Percentiles rank a stretch among this genome's conserved stretches.
These are phyloP conservation scores for Mallotus nudiflorus DNA, from an alignment of 345 rosid species.

Conservation along the genomic window DNA sequence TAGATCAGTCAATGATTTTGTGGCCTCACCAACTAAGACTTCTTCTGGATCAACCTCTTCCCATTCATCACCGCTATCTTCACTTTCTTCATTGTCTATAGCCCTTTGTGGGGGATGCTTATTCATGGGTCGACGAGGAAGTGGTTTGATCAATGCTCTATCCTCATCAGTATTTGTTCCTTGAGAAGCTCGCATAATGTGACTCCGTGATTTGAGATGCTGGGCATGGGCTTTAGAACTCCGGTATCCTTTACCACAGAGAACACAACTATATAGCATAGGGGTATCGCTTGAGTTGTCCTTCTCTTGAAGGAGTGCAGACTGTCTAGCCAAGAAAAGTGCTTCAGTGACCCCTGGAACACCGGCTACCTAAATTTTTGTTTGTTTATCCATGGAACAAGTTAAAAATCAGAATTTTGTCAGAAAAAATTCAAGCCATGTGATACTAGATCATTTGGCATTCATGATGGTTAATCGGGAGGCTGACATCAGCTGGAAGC, in stretches of 20 bases:
- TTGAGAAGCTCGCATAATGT: constrained; percentile 59
- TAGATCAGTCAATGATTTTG: constrained; percentile 50
- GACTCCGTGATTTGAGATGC: constrained; percentile 77
- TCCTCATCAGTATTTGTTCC: constrained; percentile 53
- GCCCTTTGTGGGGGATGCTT: constrained; percentile 33
- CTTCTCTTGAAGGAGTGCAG: constrained; percentile 65
- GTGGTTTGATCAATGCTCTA: constrained; percentile 55
- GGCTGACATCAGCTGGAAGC: background rate
- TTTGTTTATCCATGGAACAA: background rate
- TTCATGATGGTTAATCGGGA: background rate
- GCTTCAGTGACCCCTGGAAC: constrained; percentile 96
- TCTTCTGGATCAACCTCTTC: constrained; percentile 78
- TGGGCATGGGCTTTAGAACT: constrained; percentile 84
- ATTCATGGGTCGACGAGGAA: constrained; percentile 41
- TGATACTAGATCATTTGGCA: background rate
- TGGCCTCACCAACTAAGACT: constrained; percentile 51
- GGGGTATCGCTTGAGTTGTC: constrained; percentile 53
- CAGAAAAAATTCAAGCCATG: background rate
- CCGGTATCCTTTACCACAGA: constrained; percentile 78
- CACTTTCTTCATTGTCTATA: constrained; percentile 30
- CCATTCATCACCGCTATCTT: constrained; percentile 83
- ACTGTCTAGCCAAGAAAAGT: constrained; percentile 72
- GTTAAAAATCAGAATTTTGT: background rate
- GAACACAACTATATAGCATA: constrained; percentile 68
- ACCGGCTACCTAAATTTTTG: constrained; percentile 69